Evolutionary conservation across 805 yeast species (phyloP).

Genomic region (Kodamaea hsintzibuensis): DNA sequence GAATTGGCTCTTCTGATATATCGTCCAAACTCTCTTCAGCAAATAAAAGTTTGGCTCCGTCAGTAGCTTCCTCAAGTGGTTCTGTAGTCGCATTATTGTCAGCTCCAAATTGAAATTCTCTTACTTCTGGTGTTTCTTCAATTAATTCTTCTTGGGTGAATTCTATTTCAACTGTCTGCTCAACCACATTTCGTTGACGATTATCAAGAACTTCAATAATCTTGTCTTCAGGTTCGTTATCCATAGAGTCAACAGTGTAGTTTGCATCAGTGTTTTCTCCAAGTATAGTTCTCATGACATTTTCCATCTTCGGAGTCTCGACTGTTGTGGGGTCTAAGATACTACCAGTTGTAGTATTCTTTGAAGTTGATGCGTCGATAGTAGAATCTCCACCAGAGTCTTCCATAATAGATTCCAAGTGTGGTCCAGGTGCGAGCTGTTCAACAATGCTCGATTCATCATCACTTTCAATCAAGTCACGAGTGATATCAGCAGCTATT

Average conservation of each 20-base stretch:
- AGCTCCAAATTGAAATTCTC: background rate
- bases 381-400: constrained; percentile 1
- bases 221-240: background rate
- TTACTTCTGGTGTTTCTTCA: background rate
- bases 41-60: background rate
- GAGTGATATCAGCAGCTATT: background rate
- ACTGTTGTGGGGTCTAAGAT: background rate
- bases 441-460: background rate
- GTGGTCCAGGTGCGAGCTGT: background rate
- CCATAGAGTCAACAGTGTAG: background rate
- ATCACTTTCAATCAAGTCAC: background rate
- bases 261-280: background rate
- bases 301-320: background rate
- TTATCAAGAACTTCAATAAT: background rate
- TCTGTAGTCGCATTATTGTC: background rate
- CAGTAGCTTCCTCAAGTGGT: background rate
- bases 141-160: background rate
- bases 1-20: background rate
- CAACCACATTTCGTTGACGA: background rate
- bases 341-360: background rate
- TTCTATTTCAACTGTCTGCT: background rate
- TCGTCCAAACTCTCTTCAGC: background rate
- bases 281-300: background rate
- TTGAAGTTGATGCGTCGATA: background rate
- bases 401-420: background rate